Conservation (phyloP, 257 asterid species). For the Verbena officinalis region DNA sequence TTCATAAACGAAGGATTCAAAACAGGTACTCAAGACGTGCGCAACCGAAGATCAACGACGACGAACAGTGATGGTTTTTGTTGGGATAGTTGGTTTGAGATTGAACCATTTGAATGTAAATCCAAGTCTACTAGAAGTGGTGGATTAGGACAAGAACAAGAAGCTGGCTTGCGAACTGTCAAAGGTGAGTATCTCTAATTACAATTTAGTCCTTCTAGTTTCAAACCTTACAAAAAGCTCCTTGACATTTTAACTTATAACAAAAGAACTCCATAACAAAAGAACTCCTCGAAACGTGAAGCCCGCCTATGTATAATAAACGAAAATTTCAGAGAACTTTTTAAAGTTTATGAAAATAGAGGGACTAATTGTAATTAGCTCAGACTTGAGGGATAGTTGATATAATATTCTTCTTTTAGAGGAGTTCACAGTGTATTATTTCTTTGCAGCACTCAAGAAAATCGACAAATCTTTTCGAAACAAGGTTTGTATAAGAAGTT, state of each 20-base stretch:
- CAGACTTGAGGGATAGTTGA: no score
- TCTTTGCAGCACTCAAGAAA: constrained; percentile 40
- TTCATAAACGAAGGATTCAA: constrained; percentile 49
- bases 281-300: no score
- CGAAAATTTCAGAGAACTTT: no score
- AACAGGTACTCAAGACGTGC: constrained; percentile 32
- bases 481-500: constrained; percentile 33
- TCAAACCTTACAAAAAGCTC: no score
- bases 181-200: neutral
- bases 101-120: constrained; percentile 22
- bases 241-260: no score
- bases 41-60: constrained; percentile 31
- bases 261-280: no score
- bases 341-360: no score
- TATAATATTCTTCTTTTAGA: neutral
- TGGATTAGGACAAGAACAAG: constrained; percentile 5
- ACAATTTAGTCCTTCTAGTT: no score
- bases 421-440: no score
- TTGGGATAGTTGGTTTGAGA: constrained; percentile 26
- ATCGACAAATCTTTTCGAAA: constrained; percentile 20
- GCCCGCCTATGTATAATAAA: no score
- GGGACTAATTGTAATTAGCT: no score
- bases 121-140: neutral
- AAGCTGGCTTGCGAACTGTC: neutral
- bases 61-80: neutral